Evolutionary conservation across 192 early-diverging fungal species (phyloP).

Genomic region (Coemansia sp.): DNA sequence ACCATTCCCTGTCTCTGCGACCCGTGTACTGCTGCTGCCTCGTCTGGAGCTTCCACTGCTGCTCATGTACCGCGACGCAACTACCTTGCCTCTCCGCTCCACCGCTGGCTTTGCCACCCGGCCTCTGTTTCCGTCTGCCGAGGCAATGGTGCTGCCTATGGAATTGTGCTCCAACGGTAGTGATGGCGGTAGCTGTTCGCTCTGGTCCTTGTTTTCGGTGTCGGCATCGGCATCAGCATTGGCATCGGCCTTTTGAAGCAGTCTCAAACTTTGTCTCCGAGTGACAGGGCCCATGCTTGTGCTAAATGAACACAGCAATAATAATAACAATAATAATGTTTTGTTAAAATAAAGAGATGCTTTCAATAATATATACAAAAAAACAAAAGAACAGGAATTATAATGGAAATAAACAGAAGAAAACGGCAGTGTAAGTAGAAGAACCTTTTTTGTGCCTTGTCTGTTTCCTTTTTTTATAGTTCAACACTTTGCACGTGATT

Average conservation of each 20-base stretch:
- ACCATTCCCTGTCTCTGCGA: background rate
- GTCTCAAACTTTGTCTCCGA: constrained; percentile 38
- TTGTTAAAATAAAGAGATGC: background rate
- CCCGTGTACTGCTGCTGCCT: background rate
- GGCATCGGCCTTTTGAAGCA: constrained; percentile 15
- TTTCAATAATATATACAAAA: constrained; percentile 7
- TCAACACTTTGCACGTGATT: background rate
- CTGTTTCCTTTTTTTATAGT: background rate
- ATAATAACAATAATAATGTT: background rate
- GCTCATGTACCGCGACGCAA: constrained; percentile 51
- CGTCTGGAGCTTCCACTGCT: background rate
- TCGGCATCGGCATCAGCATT: constrained; percentile 5
- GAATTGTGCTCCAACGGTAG: constrained; percentile 5
- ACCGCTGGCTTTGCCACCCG: constrained; percentile 31
- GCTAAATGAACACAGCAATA: background rate
- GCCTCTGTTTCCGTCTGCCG: constrained; percentile 7
- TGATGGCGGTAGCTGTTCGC: background rate
- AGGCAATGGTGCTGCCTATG: constrained; percentile 8
- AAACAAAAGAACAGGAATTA: background rate
- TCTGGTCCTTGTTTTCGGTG: background rate
- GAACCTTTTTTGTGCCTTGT: background rate
- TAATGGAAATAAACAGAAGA: background rate
- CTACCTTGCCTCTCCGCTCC: constrained; percentile 25
- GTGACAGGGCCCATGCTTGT: constrained; percentile 22
- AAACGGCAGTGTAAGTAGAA: background rate